Percentiles rank a stretch among this genome's conserved stretches.
Conservation (phyloP, 805 yeast species). For the Sungouiella thailandica region DNA sequence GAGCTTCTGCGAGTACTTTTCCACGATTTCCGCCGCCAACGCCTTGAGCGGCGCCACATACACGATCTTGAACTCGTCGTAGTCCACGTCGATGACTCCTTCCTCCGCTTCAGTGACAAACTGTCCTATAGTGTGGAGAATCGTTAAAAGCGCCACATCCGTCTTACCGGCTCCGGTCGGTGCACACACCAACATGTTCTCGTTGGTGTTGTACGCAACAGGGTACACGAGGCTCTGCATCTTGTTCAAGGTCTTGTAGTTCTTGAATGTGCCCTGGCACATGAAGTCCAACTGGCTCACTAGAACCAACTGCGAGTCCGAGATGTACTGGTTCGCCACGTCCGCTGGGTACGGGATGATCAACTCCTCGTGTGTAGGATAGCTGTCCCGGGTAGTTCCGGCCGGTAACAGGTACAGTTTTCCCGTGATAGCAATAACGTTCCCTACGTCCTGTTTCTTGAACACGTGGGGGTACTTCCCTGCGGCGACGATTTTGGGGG, state of each 20-base stretch:
- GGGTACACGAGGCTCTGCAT: slow-evolving; percentile 91
- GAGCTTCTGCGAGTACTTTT: slow-evolving; percentile 72
- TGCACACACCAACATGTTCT: slow-evolving; percentile 60
- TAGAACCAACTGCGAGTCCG: slow-evolving; percentile 45
- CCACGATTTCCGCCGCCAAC: slow-evolving; percentile 93
- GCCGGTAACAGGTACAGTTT: slow-evolving; percentile 73
- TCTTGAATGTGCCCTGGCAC: slow-evolving; percentile 80
- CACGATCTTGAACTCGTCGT: slow-evolving; percentile 82
- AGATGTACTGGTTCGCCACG: slow-evolving; percentile 37
- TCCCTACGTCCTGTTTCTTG: slow-evolving; percentile 55
- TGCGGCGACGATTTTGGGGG: slow-evolving; percentile 30
- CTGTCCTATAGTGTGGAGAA: slow-evolving; percentile 65
- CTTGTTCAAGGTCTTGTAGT: slow-evolving; percentile 71
- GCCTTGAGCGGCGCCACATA: slow-evolving; percentile 95
- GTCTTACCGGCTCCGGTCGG: slow-evolving; percentile 21
- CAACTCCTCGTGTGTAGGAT: slow-evolving; percentile 71
- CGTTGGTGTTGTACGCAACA: slow-evolving; percentile 88
- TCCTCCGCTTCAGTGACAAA: slow-evolving; percentile 47
- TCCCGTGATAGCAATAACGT: slow-evolving; percentile 68
- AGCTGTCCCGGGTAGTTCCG: slow-evolving; percentile 67
- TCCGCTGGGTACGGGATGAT: slow-evolving; percentile 71
- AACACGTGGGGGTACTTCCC: slow-evolving; percentile 79
- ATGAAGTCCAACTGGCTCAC: slow-evolving; percentile 65
- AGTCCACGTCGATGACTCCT: slow-evolving; percentile 60
- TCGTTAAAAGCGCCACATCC: slow-evolving; percentile 17